A percentile compares a stretch with the other conserved stretches of the same genome.
These are phyloP conservation scores for Verticillium klebahnii DNA, from an alignment of 2,329 filamentous ascomycete genomes.

Conservation along the genomic window DNA sequence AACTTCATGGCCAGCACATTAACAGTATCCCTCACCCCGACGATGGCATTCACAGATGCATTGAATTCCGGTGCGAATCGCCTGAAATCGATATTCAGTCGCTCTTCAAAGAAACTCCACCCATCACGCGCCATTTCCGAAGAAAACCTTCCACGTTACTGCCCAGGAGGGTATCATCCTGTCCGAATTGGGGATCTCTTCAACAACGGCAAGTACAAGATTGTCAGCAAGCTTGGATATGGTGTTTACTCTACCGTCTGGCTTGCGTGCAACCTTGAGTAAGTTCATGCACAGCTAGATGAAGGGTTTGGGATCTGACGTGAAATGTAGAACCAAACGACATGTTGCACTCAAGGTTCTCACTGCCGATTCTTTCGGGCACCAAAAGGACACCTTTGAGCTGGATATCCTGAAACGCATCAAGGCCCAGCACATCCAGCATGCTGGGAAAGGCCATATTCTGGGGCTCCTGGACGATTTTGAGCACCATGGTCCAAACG, in stretches of 20 bases:
- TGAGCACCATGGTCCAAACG: conserved; percentile 23
- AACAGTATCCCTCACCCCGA: background rate
- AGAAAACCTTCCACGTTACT: conserved; percentile 13
- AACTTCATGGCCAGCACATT: no score
- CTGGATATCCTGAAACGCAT: conserved; percentile 14
- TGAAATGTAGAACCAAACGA: conserved; percentile 2
- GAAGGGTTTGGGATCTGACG: background rate
- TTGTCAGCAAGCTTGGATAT: conserved; percentile 22
- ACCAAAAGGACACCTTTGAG: conserved; percentile 12
- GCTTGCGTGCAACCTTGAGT: conserved; percentile 16
- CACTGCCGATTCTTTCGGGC: conserved; percentile 12
- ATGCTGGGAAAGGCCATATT: conserved; percentile 6
- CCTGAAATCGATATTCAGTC: background rate
- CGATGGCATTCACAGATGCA: background rate
- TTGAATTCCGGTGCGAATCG: background rate
- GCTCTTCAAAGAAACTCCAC: conserved; percentile 1
- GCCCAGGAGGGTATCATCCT: conserved; percentile 16
- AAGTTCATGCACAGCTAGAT: background rate
- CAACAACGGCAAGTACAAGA: conserved; percentile 11
- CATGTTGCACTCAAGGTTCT: conserved; percentile 24
- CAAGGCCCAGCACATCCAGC: conserved; percentile 2
- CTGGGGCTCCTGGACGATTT: conserved; percentile 21
- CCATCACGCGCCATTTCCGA: conserved; percentile 5
- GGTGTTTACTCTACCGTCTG: conserved; percentile 19
- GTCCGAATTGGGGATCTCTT: conserved; percentile 18